Percentiles rank a stretch among this genome's conserved stretches.
phyloP scores from a whole-genome alignment of 805 yeast genomes.

The Wickerhamomyces subpelliculosus region DNA sequence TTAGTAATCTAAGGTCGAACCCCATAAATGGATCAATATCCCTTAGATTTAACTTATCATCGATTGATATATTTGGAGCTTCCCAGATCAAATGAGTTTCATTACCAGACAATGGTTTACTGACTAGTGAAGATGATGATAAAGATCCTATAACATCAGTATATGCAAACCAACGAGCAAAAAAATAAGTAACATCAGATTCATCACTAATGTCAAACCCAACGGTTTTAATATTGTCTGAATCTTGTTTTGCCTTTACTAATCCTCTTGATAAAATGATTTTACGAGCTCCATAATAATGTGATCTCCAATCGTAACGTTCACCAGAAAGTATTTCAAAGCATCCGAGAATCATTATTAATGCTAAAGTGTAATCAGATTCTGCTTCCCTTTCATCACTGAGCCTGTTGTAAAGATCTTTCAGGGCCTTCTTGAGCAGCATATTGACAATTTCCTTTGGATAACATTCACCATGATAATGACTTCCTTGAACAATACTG shows the following conservation, averaged over 20 bases:
- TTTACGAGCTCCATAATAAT: constrained; percentile 60
- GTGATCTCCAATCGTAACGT: constrained; percentile 52
- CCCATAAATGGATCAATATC: constrained; percentile 62
- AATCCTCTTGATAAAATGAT: constrained; percentile 49
- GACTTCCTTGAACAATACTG: constrained; percentile 33
- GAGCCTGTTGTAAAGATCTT: constrained; percentile 45
- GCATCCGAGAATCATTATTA: constrained; percentile 51
- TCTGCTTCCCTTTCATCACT: constrained; percentile 46
- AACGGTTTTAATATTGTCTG: constrained; percentile 5
- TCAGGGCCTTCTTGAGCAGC: constrained; percentile 48
- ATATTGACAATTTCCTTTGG: constrained; percentile 38
- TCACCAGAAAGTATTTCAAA: constrained; percentile 43
- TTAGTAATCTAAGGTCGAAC: constrained; percentile 55
- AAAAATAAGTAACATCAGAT: constrained; percentile 35
- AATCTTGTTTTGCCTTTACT: constrained; percentile 22
- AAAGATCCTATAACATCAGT: constrained; percentile 58
- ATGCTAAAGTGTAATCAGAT: constrained; percentile 61
- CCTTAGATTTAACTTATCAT: constrained; percentile 20
- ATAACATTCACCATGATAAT: constrained; percentile 14
- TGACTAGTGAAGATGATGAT: constrained; percentile 30
- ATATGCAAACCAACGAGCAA: constrained; percentile 64
- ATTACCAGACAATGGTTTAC: constrained; percentile 24
- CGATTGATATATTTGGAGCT: constrained; percentile 5
- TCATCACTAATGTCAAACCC: constrained; percentile 13
- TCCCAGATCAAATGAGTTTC: constrained; percentile 12